Evolutionary conservation across 2,329 filamentous ascomycete species (phyloP), one percentile per base, ranked within the genome.

Genomic region (Paecilomyces fulvus): DNA sequence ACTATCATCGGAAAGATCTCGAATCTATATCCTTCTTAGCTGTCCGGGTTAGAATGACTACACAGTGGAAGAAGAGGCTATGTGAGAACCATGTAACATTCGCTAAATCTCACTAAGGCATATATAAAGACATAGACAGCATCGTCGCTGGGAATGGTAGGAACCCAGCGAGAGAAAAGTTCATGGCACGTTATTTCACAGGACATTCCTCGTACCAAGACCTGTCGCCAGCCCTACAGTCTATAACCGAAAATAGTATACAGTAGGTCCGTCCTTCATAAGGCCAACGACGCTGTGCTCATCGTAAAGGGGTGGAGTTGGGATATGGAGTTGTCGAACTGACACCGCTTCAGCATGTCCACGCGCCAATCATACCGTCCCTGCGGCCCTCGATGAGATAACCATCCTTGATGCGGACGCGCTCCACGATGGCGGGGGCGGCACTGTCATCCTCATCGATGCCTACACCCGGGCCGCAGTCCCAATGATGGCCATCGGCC

Each of bases 401-500:
- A 0, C 94, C 94, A 66, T 99, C 94, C 74, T 90, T 90, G 68
- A 97, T 87, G 62, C 92, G 83, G 57, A 97, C 92, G 58, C 83
- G 84, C 74, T 97, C 92, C 20, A 99, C 86, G 56, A 87, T 80
- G 12, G 85, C 81, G 6, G 86, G 81, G 56, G 77, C 80, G 63
- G 83, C 85, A 11, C 81, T 83, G 54, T 88, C 85, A 20, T 85
- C 83, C 58, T 86, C 86, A 10, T 75, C 71, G 2, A 80, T 81
- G 51, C 37, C 37, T 8, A 88, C 84, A 33, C 92, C 92, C 2
- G 90, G 86, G 54, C 94, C 94, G 73, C 92, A 96, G 72, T 96
- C 90, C 94, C 94, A 99, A 73, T 97, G 94, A 59, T 90, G 80
- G 46, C 91, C 91, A 70, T 99, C 94, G 2, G 90, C 87, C 80